Evolutionary conservation across 192 early-diverging fungal genomes (phyloP).

Genomic region (Lobosporangium transversale): DNA sequence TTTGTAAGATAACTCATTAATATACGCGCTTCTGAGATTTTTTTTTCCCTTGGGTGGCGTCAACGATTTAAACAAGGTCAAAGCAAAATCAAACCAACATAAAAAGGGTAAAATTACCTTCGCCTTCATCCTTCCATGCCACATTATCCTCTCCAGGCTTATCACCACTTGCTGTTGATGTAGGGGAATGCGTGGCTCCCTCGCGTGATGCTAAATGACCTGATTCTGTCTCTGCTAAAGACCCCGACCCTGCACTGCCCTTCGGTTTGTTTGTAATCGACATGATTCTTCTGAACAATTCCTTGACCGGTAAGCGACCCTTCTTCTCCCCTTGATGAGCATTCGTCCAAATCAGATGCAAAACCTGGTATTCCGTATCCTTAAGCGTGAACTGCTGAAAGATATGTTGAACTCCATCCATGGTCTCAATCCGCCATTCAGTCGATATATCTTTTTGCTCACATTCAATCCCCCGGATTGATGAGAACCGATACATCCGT

Average conservation of each 20-base stretch:
- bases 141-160: slow-evolving; percentile 33
- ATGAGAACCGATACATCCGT: slow-evolving; percentile 49
- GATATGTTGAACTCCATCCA: slow-evolving; percentile 37
- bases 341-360: slow-evolving; percentile 52
- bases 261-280: slow-evolving; percentile 44
- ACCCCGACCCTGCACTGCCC: slow-evolving; percentile 47
- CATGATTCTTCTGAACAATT: slow-evolving; percentile 29
- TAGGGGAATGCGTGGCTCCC: too few relatives aligned
- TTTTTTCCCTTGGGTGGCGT: too few relatives aligned
- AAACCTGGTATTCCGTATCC: slow-evolving; percentile 43
- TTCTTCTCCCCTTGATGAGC: slow-evolving; percentile 24
- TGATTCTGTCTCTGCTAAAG: slow-evolving; percentile 43
- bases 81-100: too few relatives aligned
- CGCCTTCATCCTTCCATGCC: too few relatives aligned
- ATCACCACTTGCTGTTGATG: too few relatives aligned
- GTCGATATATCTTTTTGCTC: slow-evolving; percentile 53
- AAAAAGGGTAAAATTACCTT: too few relatives aligned
- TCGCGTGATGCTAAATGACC: slow-evolving; percentile 31
- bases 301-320: slow-evolving; percentile 43
- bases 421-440: slow-evolving; percentile 49
- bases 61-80: background rate
- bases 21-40: too few relatives aligned
- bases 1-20: background rate
- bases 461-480: slow-evolving; percentile 42
- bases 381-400: slow-evolving; percentile 39